Evolutionary conservation across 192 early-diverging fungal genomes (phyloP).

Genomic region (Coemansia sp.): DNA sequence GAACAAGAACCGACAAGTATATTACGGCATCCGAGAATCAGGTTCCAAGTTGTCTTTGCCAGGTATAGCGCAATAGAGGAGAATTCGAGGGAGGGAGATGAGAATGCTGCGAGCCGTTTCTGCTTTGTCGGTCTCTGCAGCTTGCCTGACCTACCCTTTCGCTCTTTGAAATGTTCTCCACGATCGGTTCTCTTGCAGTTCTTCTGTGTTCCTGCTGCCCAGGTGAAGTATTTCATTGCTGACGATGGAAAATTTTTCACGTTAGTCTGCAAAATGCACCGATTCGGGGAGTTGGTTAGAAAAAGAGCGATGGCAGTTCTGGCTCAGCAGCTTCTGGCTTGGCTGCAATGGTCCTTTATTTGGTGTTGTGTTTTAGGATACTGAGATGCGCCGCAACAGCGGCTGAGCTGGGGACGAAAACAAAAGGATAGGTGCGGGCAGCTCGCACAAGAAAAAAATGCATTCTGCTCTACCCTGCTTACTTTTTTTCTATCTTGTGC

Average conservation of each 20-base stretch:
- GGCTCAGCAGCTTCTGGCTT: too few species aligned
- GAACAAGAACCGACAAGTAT: background rate
- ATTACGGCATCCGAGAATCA: background rate
- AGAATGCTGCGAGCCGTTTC: background rate
- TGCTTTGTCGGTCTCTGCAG: background rate
- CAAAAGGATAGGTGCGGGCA: too few species aligned
- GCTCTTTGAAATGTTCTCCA: background rate
- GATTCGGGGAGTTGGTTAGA: background rate
- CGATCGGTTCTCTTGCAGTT: background rate
- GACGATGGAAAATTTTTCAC: background rate
- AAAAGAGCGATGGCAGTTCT: background rate
- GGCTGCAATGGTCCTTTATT: too few species aligned
- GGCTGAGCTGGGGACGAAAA: background rate
- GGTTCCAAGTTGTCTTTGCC: background rate
- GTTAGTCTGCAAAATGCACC: background rate
- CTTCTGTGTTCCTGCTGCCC: too few species aligned
- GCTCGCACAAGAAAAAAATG: background rate
- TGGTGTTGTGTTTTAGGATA: too few species aligned
- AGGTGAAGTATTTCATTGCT: too few species aligned
- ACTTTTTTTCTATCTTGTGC: background rate
- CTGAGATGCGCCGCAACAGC: background rate
- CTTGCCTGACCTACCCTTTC: background rate
- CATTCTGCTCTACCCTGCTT: slow-evolving; percentile 6
- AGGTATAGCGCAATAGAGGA: background rate
- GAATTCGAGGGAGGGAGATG: background rate